These are phyloP conservation scores for Phaseolus coccineus DNA, from an alignment of 331 rosid genomes.

Conservation along the genomic window DNA sequence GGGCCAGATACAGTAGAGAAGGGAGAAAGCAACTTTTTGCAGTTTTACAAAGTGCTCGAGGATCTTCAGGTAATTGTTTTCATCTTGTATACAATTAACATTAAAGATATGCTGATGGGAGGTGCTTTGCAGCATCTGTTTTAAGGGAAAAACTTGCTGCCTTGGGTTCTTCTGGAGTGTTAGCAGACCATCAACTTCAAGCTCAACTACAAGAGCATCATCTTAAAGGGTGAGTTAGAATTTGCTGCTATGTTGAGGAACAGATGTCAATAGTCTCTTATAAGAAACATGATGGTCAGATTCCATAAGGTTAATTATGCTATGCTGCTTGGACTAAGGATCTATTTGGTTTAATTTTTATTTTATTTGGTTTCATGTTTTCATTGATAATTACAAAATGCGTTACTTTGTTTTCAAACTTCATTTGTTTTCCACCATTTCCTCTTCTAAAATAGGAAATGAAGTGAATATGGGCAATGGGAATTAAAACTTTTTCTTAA, in stretches of 20 bases:
- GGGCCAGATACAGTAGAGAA: conserved; percentile 84
- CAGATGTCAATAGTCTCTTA: conserved; percentile 5
- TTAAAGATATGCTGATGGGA: conserved; percentile 51
- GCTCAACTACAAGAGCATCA: conserved; percentile 88
- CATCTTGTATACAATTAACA: conserved; percentile 2
- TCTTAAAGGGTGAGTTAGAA: conserved; percentile 72
- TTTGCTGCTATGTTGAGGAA: conserved; percentile 30
- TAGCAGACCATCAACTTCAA: conserved; percentile 96
- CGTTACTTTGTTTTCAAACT: neutral
- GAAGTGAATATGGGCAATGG: neutral
- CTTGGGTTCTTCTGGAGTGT: conserved; percentile 91
- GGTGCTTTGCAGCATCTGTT: conserved; percentile 78
- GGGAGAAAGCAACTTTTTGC: conserved; percentile 93
- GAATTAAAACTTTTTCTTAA: neutral
- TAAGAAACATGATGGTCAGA: conserved; percentile 15
- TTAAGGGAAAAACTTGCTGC: conserved; percentile 85
- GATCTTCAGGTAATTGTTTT: conserved; percentile 78
- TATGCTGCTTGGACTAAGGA: neutral
- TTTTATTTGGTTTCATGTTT: conserved; percentile 5
- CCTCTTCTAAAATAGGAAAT: neutral
- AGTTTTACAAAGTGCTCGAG: conserved; percentile 90
- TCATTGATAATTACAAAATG: neutral
- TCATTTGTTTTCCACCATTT: neutral
- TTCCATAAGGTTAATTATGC: conserved; percentile 7
- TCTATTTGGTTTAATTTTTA: neutral